A percentile compares a stretch with the other conserved stretches of the same genome.
Conservation (phyloP, 371 early-diverging fungal genomes). For the Mucor sp. region DNA sequence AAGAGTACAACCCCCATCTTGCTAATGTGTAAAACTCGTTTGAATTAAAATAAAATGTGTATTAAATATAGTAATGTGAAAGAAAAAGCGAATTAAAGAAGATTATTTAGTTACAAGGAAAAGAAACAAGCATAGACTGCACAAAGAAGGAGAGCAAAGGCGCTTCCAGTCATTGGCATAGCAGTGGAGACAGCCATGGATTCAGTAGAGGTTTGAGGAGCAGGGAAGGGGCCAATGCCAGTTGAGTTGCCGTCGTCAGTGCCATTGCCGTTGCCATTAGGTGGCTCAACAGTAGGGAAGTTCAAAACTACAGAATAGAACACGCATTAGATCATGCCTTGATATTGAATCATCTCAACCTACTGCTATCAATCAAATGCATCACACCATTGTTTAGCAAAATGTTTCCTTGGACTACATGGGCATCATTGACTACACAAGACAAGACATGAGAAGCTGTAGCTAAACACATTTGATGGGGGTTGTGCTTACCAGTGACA, state of each 20-base stretch:
- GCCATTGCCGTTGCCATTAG: not conserved
- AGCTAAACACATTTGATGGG: not conserved
- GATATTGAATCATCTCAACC: not conserved
- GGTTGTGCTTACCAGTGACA: slow-evolving; percentile 5
- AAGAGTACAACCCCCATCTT: not conserved
- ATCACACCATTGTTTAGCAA: slow-evolving; percentile 48
- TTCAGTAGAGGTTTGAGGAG: not conserved
- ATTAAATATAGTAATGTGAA: too few relatives aligned
- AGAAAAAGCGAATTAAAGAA: too few relatives aligned
- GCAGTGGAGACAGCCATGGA: not conserved
- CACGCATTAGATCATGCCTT: not conserved
- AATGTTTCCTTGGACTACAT: slow-evolving; percentile 37
- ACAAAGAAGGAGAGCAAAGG: not conserved
- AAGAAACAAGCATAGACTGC: slow-evolving; percentile 3
- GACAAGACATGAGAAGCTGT: not conserved
- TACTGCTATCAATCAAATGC: slow-evolving; percentile 40
- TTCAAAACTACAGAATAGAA: not conserved
- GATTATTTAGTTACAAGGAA: not conserved
- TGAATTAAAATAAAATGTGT: too few relatives aligned
- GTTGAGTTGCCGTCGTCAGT: not conserved
- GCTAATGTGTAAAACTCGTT: not conserved
- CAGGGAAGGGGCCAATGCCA: not conserved
- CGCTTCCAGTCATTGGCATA: not conserved
- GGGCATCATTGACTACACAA: slow-evolving; percentile 22
- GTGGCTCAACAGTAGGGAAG: not conserved